Evolutionary conservation across 2,329 filamentous ascomycete species (phyloP).

Genomic region (Aspergillus novoparasiticus): DNA sequence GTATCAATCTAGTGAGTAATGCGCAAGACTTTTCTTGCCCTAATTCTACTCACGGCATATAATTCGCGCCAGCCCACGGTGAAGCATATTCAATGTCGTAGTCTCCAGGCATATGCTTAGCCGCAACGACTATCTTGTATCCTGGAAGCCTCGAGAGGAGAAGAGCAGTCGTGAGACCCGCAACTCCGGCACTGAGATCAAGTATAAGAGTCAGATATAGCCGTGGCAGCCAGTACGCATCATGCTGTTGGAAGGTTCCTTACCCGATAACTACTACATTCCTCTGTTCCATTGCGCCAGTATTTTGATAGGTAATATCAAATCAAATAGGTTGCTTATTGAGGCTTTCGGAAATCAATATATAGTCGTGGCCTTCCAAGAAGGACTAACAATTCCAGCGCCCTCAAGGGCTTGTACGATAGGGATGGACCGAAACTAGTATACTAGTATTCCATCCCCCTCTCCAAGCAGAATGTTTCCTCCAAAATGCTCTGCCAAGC

Average conservation of each 20-base stretch:
- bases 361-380: neutral
- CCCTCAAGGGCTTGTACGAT: no score
- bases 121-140: conserved; percentile 66
- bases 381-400: neutral
- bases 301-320: neutral
- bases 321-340: neutral
- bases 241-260: neutral
- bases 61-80: conserved; percentile 83
- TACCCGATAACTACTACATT: neutral
- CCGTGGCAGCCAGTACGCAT: neutral
- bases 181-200: conserved; percentile 59
- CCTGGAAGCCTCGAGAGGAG: conserved; percentile 49
- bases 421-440: neutral
- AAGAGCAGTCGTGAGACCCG: conserved; percentile 53
- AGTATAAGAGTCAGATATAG: neutral
- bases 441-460: neutral
- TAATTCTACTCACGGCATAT: conserved; percentile 61
- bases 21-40: neutral
- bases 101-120: conserved; percentile 89
- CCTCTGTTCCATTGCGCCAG: neutral
- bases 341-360: neutral
- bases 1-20: neutral
- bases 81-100: conserved; percentile 87
- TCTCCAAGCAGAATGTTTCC: neutral
- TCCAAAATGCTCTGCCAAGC: neutral